Percentiles rank a stretch among this genome's conserved stretches.
phyloP scores from a whole-genome alignment of 371 early-diverging fungal genomes.

The Zopfochytrium polystomum region DNA sequence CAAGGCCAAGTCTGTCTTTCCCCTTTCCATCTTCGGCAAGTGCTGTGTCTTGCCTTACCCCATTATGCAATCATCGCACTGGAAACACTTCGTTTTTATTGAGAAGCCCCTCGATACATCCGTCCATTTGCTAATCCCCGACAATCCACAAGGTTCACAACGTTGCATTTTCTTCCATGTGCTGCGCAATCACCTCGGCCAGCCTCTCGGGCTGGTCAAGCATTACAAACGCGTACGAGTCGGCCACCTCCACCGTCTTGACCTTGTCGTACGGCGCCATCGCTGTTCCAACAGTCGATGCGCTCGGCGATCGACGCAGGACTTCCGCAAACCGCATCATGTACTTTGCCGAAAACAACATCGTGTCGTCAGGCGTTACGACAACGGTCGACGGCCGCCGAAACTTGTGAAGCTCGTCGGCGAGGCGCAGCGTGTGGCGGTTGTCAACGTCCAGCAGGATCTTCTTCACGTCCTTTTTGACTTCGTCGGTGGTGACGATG shows the following conservation, averaged over 20 bases:
- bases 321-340: slow-evolving; percentile 1
- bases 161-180: neutral
- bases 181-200: neutral
- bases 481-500: neutral
- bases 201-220: neutral
- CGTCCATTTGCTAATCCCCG: too few species aligned
- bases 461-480: slow-evolving; percentile 1
- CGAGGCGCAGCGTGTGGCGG: neutral
- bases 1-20: too few species aligned
- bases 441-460: neutral
- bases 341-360: neutral
- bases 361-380: slow-evolving; percentile 1
- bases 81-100: too few species aligned
- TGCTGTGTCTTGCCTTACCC: too few species aligned
- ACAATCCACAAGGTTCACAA: too few species aligned
- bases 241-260: neutral
- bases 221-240: slow-evolving; percentile 9
- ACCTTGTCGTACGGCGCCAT: slow-evolving; percentile 1
- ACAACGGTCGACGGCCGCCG: neutral
- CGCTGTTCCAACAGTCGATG: neutral
- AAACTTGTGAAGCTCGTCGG: neutral
- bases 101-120: too few species aligned
- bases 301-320: neutral
- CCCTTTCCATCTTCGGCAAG: too few species aligned
- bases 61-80: too few species aligned